Conservation (phyloP, 73 alveolate genomes). For the Urostyla sp. region DNA sequence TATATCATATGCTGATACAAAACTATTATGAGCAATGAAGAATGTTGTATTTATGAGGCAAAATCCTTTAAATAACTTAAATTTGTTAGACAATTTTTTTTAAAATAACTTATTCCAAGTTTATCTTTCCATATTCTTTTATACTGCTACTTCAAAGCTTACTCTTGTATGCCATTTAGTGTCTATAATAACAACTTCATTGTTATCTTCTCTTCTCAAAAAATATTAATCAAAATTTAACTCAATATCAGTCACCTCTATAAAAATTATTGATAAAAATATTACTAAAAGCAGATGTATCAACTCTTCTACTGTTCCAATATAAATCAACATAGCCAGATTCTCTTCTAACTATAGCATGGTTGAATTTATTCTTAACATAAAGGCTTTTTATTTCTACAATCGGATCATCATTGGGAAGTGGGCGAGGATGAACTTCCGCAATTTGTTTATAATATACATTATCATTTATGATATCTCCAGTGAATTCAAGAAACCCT, state of each 20-base stretch:
- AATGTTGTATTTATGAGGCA: slow-evolving; percentile 42
- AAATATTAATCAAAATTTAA: slow-evolving; percentile 12
- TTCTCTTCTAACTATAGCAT: slow-evolving; percentile 25
- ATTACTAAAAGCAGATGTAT: slow-evolving; percentile 12
- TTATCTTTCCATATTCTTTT: not conserved
- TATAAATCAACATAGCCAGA: slow-evolving; percentile 47
- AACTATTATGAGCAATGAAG: slow-evolving; percentile 40
- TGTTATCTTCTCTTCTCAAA: slow-evolving; percentile 6
- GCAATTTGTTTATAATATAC: too few relatives aligned
- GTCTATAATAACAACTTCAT: not conserved
- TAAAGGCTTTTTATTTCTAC: slow-evolving; percentile 8
- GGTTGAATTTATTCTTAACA: not conserved
- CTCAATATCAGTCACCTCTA: slow-evolving; percentile 1
- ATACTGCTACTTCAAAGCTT: slow-evolving; percentile 6
- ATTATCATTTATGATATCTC: too few relatives aligned
- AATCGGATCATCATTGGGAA: slow-evolving; percentile 59
- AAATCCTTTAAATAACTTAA: slow-evolving; percentile 9
- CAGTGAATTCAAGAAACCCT: too few relatives aligned
- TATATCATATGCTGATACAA: slow-evolving; percentile 26
- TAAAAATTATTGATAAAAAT: too few relatives aligned
- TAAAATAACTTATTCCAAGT: slow-evolving; percentile 15
- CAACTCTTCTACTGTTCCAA: slow-evolving; percentile 39
- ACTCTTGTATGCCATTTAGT: slow-evolving; percentile 31
- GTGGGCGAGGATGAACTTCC: too few relatives aligned
- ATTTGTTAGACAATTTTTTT: not conserved